Evolutionary conservation across 176 grass and related monocot species (phyloP), one percentile per base, ranked within the genome.

Genomic region (Oryza longistaminata): DNA sequence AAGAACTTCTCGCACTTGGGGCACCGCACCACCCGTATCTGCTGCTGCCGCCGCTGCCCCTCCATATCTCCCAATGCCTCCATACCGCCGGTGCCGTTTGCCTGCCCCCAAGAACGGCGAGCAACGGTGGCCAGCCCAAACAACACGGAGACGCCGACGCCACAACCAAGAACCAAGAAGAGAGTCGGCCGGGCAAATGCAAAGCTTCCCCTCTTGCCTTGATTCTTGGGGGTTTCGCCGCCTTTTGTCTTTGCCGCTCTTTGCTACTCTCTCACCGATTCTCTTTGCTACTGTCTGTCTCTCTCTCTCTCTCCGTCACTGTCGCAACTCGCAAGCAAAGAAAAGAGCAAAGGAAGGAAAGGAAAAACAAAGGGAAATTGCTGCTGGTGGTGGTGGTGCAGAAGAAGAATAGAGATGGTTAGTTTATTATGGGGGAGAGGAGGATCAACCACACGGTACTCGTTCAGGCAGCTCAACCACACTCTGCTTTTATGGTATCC

Each of bases 1-100:
- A 99, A 85, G 79, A 96, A 90, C 75, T 99, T 96, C 88, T 94
- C 93, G 85, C 96, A 99, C 83, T 88, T 99, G 83, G 96, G 96
- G 79, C 96, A 97, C 45, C 94, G 89, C 58, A 97, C 94, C 61
- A 97, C 92, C 80, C 94, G 83, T 76, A 97, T 81, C 88, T 94
- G 87, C 73, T 76, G 78, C 78, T 66, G 78, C 34, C 81, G 85
- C 40, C 4, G 50, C 26, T 6, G 22, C 14, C 27, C 68, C 76
- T 87, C 88, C 88, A 92, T 88, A 92, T 88, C 21, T 25, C 70
- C 27, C 80, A 66, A 78, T 62, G 27, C 74, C 12, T 93, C 82
- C 85, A 2, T 31, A 31, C 29, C 29, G 29, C 29, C 29, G 29
- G 29, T 31, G 29, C 29, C 29, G 29, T 31, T 31, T 31, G 29